Conservation (phyloP, 2,329 filamentous ascomycete species). For the Colletotrichum eremochloae region DNA sequence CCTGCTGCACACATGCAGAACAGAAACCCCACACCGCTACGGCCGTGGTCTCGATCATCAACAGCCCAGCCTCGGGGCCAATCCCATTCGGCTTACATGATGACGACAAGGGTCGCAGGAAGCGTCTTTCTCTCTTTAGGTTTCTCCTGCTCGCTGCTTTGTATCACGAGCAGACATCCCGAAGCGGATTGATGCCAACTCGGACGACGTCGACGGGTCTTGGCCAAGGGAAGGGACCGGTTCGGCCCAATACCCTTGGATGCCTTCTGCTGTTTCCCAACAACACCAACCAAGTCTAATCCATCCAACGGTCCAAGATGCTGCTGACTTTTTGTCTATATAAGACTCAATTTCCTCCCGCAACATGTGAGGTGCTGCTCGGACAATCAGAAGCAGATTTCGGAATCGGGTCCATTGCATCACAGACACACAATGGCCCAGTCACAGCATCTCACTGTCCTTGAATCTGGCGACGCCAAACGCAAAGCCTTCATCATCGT, state of each 20-base stretch:
- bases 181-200: background rate
- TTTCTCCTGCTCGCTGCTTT: background rate
- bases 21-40: too few species aligned
- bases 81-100: background rate
- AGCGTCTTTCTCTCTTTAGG: background rate
- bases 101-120: background rate
- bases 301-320: background rate
- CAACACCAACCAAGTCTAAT: background rate
- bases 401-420: too few species aligned
- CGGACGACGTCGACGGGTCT: background rate
- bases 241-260: too few species aligned
- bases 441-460: conserved; percentile 14
- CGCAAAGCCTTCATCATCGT: conserved; percentile 53
- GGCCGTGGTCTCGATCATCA: background rate
- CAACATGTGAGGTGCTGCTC: background rate
- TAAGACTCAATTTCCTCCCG: conserved; percentile 1
- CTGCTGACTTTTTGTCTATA: conserved; percentile 4
- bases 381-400: background rate
- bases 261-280: background rate
- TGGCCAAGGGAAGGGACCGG: background rate
- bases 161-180: background rate
- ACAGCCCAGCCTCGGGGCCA: background rate
- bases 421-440: conserved; percentile 25
- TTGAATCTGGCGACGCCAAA: conserved; percentile 1
- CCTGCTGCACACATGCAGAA: background rate